phyloP scores from a whole-genome alignment of 2,329 filamentous ascomycete species.

The Xylariaceae sp. region DNA sequence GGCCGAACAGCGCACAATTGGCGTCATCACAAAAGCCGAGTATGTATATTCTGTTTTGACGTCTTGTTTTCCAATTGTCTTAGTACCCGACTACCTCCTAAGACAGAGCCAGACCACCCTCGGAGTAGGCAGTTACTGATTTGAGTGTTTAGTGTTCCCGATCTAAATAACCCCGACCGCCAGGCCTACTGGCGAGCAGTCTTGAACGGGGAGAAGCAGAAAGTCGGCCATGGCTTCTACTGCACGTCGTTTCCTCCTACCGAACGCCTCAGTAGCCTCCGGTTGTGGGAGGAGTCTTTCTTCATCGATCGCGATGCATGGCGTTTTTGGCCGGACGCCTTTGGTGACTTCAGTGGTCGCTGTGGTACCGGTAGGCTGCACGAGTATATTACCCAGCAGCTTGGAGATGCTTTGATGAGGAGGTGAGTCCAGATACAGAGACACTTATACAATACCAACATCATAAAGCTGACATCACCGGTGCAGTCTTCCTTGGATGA shows the following conservation, averaged over 20 bases:
- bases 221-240: slow-evolving; percentile 63
- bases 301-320: slow-evolving; percentile 29
- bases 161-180: slow-evolving; percentile 31
- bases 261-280: slow-evolving; percentile 40
- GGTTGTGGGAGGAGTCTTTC: slow-evolving; percentile 39
- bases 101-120: too few species aligned
- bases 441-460: neutral
- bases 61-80: too few species aligned
- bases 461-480: neutral
- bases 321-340: slow-evolving; percentile 41
- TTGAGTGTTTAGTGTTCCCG: too few species aligned
- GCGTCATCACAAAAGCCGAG: slow-evolving; percentile 78
- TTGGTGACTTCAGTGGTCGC: slow-evolving; percentile 34
- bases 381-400: slow-evolving; percentile 39
- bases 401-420: slow-evolving; percentile 43
- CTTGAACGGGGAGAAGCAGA: slow-evolving; percentile 51
- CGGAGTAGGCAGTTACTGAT: too few species aligned
- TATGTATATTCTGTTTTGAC: too few species aligned
- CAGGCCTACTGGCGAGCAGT: slow-evolving; percentile 45
- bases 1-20: slow-evolving; percentile 53
- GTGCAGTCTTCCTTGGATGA: slow-evolving; percentile 41
- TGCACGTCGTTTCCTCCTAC: slow-evolving; percentile 58
- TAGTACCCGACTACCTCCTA: too few species aligned
- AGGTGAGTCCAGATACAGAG: slow-evolving; percentile 6
- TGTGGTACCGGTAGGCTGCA: slow-evolving; percentile 47